Conservation (phyloP, 192 early-diverging fungal species). For the Coemansia erecta region DNA sequence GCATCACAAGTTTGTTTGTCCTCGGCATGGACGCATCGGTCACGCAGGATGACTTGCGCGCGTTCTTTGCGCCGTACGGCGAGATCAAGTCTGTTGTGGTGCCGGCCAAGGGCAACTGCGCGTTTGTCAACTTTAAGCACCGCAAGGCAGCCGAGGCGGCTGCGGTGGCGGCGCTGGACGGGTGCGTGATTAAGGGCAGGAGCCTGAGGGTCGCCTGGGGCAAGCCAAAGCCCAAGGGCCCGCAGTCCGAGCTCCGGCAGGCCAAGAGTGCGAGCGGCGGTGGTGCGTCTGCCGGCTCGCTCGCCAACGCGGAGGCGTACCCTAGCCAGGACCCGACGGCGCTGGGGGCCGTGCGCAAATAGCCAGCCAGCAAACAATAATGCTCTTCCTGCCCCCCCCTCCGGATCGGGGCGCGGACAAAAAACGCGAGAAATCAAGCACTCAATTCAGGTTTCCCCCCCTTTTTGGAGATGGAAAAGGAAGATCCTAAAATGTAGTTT, state of each 20-base stretch:
- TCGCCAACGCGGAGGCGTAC: slow-evolving; percentile 32
- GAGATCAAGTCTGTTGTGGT: slow-evolving; percentile 87
- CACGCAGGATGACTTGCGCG: slow-evolving; percentile 66
- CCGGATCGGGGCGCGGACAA: too few relatives aligned
- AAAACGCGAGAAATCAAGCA: too few relatives aligned
- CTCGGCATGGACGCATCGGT: slow-evolving; percentile 75
- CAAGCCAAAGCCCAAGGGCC: slow-evolving; percentile 68
- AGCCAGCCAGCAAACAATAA: not conserved
- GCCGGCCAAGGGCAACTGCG: slow-evolving; percentile 74
- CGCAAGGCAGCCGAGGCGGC: slow-evolving; percentile 85
- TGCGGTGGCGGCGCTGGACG: slow-evolving; percentile 65
- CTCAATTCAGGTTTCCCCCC: too few relatives aligned
- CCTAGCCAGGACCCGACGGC: slow-evolving; percentile 61
- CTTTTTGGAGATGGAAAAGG: too few relatives aligned
- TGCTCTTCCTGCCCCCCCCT: too few relatives aligned
- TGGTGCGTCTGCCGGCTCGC: slow-evolving; percentile 10
- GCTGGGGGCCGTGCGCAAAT: slow-evolving; percentile 40
- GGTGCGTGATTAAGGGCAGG: slow-evolving; percentile 70
- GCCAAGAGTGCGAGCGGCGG: not conserved
- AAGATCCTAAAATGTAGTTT: not conserved
- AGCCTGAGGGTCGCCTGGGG: slow-evolving; percentile 83
- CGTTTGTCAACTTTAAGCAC: slow-evolving; percentile 87
- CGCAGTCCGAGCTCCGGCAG: slow-evolving; percentile 52
- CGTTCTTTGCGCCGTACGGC: slow-evolving; percentile 78
- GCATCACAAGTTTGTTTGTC: slow-evolving; percentile 83